Evolutionary conservation across 805 yeast genomes (phyloP).

Genomic region (Nakazawaea laoshanensis): DNA sequence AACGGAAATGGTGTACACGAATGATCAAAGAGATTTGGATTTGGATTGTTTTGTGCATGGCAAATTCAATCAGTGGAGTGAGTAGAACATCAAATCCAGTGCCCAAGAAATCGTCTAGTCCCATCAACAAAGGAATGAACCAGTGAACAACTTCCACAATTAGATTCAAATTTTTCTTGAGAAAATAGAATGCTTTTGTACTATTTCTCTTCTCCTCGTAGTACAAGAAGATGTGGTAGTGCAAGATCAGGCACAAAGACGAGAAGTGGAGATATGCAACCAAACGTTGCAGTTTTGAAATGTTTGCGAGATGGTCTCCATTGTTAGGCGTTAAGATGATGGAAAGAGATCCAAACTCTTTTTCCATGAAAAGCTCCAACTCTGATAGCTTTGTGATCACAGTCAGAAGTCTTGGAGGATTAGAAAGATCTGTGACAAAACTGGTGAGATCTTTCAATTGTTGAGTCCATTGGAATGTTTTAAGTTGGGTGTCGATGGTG

Average conservation of each 20-base stretch:
- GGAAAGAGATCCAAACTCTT: constrained; percentile 22
- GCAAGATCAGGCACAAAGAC: constrained; percentile 27
- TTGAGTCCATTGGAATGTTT: constrained; percentile 22
- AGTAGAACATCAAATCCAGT: constrained; percentile 28
- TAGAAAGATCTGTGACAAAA: constrained; percentile 30
- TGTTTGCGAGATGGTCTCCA: constrained; percentile 14
- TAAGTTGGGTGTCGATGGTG: constrained; percentile 24
- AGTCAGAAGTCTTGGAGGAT: constrained; percentile 26
- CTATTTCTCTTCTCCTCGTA: constrained; percentile 26
- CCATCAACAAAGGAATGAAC: constrained; percentile 26
- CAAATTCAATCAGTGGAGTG: constrained; percentile 27
- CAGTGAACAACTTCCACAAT: constrained; percentile 26
- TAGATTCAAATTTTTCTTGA: constrained; percentile 23
- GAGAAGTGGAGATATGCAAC: constrained; percentile 17
- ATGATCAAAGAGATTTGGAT: constrained; percentile 18
- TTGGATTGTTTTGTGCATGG: constrained; percentile 29
- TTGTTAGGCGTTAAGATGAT: constrained; percentile 18
- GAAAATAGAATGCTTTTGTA: constrained; percentile 27
- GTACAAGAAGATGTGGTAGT: constrained; percentile 31
- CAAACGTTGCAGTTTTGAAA: constrained; percentile 16
- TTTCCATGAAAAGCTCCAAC: constrained; percentile 26
- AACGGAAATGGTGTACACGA: constrained; percentile 21
- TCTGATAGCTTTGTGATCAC: constrained; percentile 25
- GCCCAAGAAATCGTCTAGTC: constrained; percentile 20
- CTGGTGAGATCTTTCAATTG: constrained; percentile 24